These are phyloP conservation scores for Lolium multiflorum DNA, from an alignment of 176 grass and related monocot species.

Conservation along the genomic window DNA sequence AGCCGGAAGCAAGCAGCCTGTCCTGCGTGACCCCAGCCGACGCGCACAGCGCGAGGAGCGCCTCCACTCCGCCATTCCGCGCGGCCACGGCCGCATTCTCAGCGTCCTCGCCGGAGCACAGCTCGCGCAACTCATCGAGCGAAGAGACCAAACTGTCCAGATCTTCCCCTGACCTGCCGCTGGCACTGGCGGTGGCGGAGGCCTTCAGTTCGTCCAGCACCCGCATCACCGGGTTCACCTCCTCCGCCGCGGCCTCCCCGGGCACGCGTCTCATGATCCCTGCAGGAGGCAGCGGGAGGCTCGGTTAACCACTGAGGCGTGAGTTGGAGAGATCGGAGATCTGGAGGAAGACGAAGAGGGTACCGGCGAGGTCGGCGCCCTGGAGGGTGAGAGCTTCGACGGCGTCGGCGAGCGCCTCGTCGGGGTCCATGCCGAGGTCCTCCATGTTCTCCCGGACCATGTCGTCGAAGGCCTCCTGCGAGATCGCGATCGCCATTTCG, in stretches of 20 bases:
- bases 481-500: slow-evolving; percentile 81
- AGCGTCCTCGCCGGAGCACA: slow-evolving; percentile 65
- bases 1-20: slow-evolving; percentile 47
- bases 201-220: slow-evolving; percentile 71
- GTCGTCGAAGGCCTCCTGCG: slow-evolving; percentile 87
- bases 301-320: not conserved
- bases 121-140: slow-evolving; percentile 55
- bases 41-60: slow-evolving; percentile 62
- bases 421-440: slow-evolving; percentile 93
- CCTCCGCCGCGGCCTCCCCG: slow-evolving; percentile 54
- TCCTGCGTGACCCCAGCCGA: slow-evolving; percentile 62
- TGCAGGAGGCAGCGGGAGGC: slow-evolving; percentile 33
- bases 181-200: slow-evolving; percentile 32
- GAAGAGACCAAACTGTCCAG: slow-evolving; percentile 49
- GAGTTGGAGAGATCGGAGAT: not conserved
- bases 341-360: slow-evolving; percentile 8
- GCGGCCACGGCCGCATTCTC: slow-evolving; percentile 67
- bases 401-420: slow-evolving; percentile 88
- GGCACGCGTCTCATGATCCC: slow-evolving; percentile 83
- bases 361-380: slow-evolving; percentile 84
- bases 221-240: slow-evolving; percentile 72
- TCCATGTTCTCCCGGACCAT: slow-evolving; percentile 95
- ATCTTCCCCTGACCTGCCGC: slow-evolving; percentile 41
- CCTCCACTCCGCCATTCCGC: slow-evolving; percentile 77
- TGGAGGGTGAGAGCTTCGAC: slow-evolving; percentile 88